Percentiles rank a stretch among this genome's conserved stretches.
phyloP scores from a whole-genome alignment of 78 protist species.

The Bodo saltans region DNA sequence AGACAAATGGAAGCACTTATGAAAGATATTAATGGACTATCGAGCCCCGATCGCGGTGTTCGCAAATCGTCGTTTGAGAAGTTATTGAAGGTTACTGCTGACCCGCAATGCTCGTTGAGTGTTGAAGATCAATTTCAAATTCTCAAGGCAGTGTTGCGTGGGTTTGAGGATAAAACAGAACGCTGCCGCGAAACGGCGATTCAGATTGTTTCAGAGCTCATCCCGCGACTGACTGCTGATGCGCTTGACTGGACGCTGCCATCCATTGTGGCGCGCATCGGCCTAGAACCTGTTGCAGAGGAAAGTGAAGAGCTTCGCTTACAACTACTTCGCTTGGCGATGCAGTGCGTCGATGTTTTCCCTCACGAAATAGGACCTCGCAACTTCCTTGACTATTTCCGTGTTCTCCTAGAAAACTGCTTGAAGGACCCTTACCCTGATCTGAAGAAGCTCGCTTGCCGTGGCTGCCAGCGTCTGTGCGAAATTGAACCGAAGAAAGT shows the following conservation, averaged over 20 bases:
- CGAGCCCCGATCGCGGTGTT: too few relatives aligned
- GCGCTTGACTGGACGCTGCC: constrained; percentile 27
- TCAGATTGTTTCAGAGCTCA: neutral
- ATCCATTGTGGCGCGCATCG: constrained; percentile 4
- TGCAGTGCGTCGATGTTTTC: neutral
- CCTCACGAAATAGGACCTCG: constrained; percentile 3
- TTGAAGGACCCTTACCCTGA: constrained; percentile 16
- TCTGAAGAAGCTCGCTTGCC: neutral
- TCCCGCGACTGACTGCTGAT: neutral
- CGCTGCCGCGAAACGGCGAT: neutral
- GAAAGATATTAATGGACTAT: too few relatives aligned
- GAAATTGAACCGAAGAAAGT: neutral
- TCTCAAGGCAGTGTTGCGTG: neutral
- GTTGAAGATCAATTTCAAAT: too few relatives aligned
- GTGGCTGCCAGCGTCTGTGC: neutral
- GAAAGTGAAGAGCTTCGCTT: constrained; percentile 6
- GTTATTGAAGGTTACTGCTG: too few relatives aligned
- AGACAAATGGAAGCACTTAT: too few relatives aligned
- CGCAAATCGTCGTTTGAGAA: too few relatives aligned
- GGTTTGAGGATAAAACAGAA: neutral
- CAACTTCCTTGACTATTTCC: constrained; percentile 15
- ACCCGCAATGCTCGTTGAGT: too few relatives aligned
- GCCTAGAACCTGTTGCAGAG: constrained; percentile 10
- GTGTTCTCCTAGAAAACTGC: neutral
- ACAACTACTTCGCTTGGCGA: neutral